Evolutionary conservation across 2,329 filamentous ascomycete genomes (phyloP).

Genomic region (Scytalidium lignicola): DNA sequence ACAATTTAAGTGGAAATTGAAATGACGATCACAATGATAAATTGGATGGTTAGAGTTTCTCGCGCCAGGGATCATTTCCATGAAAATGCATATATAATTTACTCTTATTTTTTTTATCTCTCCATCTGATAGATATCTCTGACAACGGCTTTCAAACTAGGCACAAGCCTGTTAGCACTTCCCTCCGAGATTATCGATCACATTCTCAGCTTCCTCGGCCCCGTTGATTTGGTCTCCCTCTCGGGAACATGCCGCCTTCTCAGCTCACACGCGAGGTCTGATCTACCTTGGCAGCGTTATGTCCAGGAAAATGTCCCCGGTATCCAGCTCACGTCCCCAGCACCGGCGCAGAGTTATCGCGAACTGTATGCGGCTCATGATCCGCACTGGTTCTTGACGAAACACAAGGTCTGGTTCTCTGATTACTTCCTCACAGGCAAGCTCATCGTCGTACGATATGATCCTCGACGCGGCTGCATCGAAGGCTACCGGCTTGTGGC

Average conservation of each 20-base stretch:
- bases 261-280: slow-evolving; percentile 53
- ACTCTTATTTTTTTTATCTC: too few relatives aligned
- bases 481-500: slow-evolving; percentile 75
- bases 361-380: slow-evolving; percentile 71
- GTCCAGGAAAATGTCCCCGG: slow-evolving; percentile 65
- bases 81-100: too few relatives aligned
- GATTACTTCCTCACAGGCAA: slow-evolving; percentile 70
- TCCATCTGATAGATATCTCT: not conserved
- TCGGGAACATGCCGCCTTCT: slow-evolving; percentile 59
- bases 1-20: too few relatives aligned
- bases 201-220: slow-evolving; percentile 63
- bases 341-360: slow-evolving; percentile 59
- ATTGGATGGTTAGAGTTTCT: too few relatives aligned
- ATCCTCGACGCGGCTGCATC: slow-evolving; percentile 67
- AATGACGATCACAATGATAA: too few relatives aligned
- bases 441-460: slow-evolving; percentile 71
- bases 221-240: slow-evolving; percentile 56
- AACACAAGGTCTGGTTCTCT: slow-evolving; percentile 79
- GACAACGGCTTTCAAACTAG: not conserved
- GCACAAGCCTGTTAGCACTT: slow-evolving; percentile 43
- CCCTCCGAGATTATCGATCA: slow-evolving; percentile 71
- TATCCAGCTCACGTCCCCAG: slow-evolving; percentile 44
- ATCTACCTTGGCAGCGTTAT: slow-evolving; percentile 66
- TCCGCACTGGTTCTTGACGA: slow-evolving; percentile 78
- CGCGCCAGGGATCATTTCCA: too few relatives aligned